Conservation (phyloP, 352 stramenopile species). For the Globisporangium takayamanum region DNA sequence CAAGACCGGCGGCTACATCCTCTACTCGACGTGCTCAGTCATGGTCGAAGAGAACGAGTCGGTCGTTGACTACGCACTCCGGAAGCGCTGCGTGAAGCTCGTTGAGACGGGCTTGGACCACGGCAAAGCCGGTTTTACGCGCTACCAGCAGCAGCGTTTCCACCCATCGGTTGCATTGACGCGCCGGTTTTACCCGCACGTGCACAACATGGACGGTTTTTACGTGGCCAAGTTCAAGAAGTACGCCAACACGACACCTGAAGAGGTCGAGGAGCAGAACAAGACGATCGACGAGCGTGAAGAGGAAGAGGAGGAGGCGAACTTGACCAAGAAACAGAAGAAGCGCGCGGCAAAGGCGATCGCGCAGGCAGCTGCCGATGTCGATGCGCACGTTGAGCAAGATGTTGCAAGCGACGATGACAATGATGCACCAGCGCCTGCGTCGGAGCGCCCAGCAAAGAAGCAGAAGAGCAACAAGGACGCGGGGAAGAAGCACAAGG, state of each 20-base stretch:
- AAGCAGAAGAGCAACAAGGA: conserved; percentile 38
- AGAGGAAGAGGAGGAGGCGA: conserved; percentile 63
- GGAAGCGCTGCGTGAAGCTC: conserved; percentile 97
- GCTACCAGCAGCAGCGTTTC: conserved; percentile 97
- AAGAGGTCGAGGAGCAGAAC: conserved; percentile 71
- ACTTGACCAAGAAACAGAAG: conserved; percentile 76
- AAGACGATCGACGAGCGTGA: conserved; percentile 68
- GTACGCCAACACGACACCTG: conserved; percentile 90
- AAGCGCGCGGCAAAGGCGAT: conserved; percentile 69
- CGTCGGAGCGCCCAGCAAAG: conserved; percentile 30
- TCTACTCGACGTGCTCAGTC: conserved; percentile 98
- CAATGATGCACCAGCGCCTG: conserved; percentile 20
- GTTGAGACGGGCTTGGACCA: conserved; percentile 97
- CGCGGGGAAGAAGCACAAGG: conserved; percentile 14
- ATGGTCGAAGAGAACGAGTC: conserved; percentile 94
- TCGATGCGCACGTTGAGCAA: conserved; percentile 55
- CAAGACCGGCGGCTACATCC: conserved; percentile 95
- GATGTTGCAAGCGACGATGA: conserved; percentile 50
- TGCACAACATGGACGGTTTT: conserved; percentile 99
- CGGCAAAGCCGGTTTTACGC: conserved; percentile 90
- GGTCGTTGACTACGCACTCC: conserved; percentile 98
- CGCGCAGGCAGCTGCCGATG: conserved; percentile 67
- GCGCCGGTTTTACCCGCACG: conserved; percentile 98
- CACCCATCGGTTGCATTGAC: conserved; percentile 95
- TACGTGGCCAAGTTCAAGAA: conserved; percentile 99